These are phyloP conservation scores for Petunia axillaris DNA, from an alignment of 257 asterid species.

Conservation along the genomic window DNA sequence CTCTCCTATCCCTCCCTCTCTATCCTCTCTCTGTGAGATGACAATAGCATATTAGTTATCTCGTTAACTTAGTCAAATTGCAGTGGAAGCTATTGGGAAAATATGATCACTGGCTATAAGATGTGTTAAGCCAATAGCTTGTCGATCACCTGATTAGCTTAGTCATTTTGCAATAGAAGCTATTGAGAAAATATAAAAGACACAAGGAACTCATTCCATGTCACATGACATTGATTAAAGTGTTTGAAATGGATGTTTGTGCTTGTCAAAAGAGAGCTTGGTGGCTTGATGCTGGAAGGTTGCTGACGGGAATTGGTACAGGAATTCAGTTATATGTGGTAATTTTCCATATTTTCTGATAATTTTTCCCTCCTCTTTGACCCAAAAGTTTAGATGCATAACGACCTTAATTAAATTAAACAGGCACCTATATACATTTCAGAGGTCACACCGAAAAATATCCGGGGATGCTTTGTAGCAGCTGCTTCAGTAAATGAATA, in stretches of 20 bases:
- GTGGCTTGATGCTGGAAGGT: conserved; percentile 39
- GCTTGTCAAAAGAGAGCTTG: conserved; percentile 29
- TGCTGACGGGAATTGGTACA: conserved; percentile 32
- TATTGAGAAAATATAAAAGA: not conserved
- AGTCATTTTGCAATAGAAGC: not conserved
- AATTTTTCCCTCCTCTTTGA: not conserved
- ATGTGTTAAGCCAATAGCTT: not conserved
- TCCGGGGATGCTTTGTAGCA: conserved; percentile 33
- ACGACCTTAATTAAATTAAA: not conserved
- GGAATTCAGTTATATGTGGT: conserved; percentile 39
- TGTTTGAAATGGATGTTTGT: not conserved
- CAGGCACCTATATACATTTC: conserved; percentile 40
- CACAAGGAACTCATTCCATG: not conserved
- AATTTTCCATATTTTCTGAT: not conserved
- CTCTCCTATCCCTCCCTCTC: not conserved
- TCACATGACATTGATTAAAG: not conserved
- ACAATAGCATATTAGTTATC: not conserved
- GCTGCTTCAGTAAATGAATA: conserved; percentile 28
- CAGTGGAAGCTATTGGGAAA: not conserved
- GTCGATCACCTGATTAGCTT: not conserved
- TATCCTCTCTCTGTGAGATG: not conserved
- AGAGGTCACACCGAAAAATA: conserved; percentile 33
- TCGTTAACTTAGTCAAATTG: not conserved
- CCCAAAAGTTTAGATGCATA: not conserved
- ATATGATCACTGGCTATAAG: not conserved